Conservation (phyloP, 2,329 filamentous ascomycete species). For the Aspergillus sp. region DNA sequence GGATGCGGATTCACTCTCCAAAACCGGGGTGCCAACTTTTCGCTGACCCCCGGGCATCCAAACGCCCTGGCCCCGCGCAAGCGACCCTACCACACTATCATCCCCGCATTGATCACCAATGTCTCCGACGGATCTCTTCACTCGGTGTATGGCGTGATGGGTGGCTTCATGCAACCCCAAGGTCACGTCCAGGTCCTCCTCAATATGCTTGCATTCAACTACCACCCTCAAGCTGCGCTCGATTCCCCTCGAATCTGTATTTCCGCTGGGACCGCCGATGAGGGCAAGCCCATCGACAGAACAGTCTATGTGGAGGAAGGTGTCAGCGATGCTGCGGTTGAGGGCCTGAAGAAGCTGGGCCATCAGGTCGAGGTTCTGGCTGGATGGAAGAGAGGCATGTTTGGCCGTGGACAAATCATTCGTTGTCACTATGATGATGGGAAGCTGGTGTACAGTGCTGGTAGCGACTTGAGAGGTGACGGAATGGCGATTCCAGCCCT, state of each 20-base stretch:
- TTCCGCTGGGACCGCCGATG: constrained; percentile 68
- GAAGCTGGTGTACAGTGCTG: constrained; percentile 76
- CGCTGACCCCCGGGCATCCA: constrained; percentile 67
- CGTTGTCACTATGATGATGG: constrained; percentile 75
- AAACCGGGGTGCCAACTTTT: constrained; percentile 88
- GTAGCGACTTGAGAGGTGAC: constrained; percentile 85
- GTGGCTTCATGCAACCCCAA: constrained; percentile 97
- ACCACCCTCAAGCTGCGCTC: constrained; percentile 82
- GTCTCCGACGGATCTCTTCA: constrained; percentile 71
- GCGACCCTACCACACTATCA: constrained; percentile 96
- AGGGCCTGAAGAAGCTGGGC: constrained; percentile 68
- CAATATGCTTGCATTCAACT: constrained; percentile 80
- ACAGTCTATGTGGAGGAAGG: constrained; percentile 82
- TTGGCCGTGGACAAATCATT: constrained; percentile 87
- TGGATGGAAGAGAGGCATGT: constrained; percentile 67
- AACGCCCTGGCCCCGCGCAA: constrained; percentile 80
- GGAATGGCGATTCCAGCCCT: constrained; percentile 63
- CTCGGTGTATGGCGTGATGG: constrained; percentile 93
- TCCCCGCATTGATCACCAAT: constrained; percentile 87
- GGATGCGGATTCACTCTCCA: constrained; percentile 93
- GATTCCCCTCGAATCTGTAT: constrained; percentile 93
- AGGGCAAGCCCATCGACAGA: constrained; percentile 59
- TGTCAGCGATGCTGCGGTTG: constrained; percentile 67
- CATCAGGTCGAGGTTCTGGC: constrained; percentile 70
- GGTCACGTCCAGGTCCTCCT: constrained; percentile 91